Evolutionary conservation across 495 filamentous ascomycete species (phyloP).

Genomic region (Xylaria cubensis): DNA sequence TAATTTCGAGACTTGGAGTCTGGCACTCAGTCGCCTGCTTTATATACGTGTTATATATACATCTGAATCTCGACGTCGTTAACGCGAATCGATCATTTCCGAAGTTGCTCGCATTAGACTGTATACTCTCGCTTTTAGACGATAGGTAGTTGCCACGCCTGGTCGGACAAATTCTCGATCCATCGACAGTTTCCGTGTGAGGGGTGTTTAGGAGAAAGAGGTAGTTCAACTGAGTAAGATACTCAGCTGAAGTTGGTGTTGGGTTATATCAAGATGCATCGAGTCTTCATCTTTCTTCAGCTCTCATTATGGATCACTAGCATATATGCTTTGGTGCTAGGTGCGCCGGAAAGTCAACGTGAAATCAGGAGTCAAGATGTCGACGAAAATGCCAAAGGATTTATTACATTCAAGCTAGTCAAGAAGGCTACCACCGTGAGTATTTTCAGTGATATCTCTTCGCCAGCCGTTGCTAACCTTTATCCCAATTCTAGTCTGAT

Average conservation of each 20-base stretch:
- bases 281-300: conserved; percentile 42
- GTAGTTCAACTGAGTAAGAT: conserved; percentile 23
- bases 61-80: conserved; percentile 23
- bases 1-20: conserved; percentile 47
- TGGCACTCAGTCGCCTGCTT: conserved; percentile 40
- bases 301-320: conserved; percentile 51
- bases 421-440: conserved; percentile 35
- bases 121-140: conserved; percentile 20
- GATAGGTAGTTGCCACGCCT: not conserved
- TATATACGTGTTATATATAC: conserved; percentile 21
- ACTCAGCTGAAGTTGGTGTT: conserved; percentile 14
- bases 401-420: conserved; percentile 39
- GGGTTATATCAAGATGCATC: conserved; percentile 46
- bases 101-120: conserved; percentile 18
- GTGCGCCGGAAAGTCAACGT: conserved; percentile 26
- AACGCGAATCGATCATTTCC: conserved; percentile 29
- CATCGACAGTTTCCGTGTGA: conserved; percentile 4
- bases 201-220: conserved; percentile 23
- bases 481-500: conserved; percentile 2
- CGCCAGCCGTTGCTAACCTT: not conserved
- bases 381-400: conserved; percentile 26
- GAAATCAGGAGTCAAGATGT: conserved; percentile 8
- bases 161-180: not conserved
- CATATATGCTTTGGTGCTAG: conserved; percentile 48
- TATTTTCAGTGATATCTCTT: conserved; percentile 7